Conservation (phyloP, 352 stramenopile species). For the Phytophthora idaei region DNA sequence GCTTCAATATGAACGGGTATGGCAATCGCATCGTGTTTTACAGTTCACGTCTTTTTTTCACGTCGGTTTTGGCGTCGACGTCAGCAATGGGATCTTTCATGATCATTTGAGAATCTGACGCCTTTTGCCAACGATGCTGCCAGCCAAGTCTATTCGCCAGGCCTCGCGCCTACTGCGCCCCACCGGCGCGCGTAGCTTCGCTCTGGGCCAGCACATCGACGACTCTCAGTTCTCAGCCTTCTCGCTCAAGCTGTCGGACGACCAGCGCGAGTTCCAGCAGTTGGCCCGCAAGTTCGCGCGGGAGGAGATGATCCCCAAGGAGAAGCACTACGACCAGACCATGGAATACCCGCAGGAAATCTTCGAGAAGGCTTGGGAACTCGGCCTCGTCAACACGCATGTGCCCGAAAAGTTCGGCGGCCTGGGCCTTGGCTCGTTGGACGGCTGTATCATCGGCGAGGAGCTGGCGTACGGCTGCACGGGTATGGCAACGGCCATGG, state of each 20-base stretch:
- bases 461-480: conserved; percentile 92
- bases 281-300: conserved; percentile 89
- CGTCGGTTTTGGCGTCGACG: neutral
- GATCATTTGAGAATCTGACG: conserved; percentile 21
- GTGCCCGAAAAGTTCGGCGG: conserved; percentile 87
- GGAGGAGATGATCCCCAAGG: conserved; percentile 91
- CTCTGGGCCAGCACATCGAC: conserved; percentile 49
- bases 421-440: conserved; percentile 76
- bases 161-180: conserved; percentile 18
- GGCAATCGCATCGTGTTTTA: neutral
- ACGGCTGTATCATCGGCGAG: conserved; percentile 88
- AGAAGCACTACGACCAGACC: conserved; percentile 81
- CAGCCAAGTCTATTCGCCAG: conserved; percentile 21
- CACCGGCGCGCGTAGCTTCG: conserved; percentile 44
- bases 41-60: conserved; percentile 14
- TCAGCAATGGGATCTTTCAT: conserved; percentile 4
- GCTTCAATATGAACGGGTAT: too few species aligned
- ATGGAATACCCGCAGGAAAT: conserved; percentile 90
- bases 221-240: conserved; percentile 58
- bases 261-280: conserved; percentile 88
- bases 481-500: conserved; percentile 91
- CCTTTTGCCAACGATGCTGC: conserved; percentile 13
- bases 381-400: conserved; percentile 90
- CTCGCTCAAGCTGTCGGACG: conserved; percentile 85
- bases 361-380: conserved; percentile 90